Conservation (phyloP, 371 early-diverging fungal species). For the Synchytrium microbalum region DNA sequence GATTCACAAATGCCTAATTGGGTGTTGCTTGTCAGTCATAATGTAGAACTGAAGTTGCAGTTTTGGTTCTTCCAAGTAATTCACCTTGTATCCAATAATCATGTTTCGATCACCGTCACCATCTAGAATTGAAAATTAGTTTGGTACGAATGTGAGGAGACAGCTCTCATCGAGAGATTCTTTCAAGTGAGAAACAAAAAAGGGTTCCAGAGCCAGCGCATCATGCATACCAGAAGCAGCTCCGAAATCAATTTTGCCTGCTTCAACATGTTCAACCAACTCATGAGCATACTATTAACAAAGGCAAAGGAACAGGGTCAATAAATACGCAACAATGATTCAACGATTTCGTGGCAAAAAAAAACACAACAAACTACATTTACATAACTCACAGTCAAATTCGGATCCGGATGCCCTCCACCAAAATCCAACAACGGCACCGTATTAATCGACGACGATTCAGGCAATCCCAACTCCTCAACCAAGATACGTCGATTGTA, state of each 20-base stretch:
- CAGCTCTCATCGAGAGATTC: too few relatives aligned
- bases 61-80: too few relatives aligned
- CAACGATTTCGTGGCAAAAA: conserved; percentile 5
- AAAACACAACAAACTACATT: conserved; percentile 6
- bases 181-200: not conserved
- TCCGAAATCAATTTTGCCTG: conserved; percentile 75
- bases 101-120: conserved; percentile 71
- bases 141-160: too few relatives aligned
- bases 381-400: conserved; percentile 58
- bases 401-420: conserved; percentile 94
- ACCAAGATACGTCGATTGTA: conserved; percentile 82
- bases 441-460: conserved; percentile 73
- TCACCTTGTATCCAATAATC: conserved; percentile 78
- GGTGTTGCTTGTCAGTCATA: conserved; percentile 32
- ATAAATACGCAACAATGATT: not conserved
- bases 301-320: not conserved
- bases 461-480: conserved; percentile 78
- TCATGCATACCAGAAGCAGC: conserved; percentile 80
- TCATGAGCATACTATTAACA: conserved; percentile 72
- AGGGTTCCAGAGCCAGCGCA: not conserved
- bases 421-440: conserved; percentile 85
- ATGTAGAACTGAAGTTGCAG: not conserved
- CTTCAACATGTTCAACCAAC: conserved; percentile 80
- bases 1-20: conserved; percentile 75
- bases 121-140: conserved; percentile 19